Base-by-base conservation (phyloP, 2,329 filamentous ascomycete genomes). In the Pezicula neosporulosa region DNA sequence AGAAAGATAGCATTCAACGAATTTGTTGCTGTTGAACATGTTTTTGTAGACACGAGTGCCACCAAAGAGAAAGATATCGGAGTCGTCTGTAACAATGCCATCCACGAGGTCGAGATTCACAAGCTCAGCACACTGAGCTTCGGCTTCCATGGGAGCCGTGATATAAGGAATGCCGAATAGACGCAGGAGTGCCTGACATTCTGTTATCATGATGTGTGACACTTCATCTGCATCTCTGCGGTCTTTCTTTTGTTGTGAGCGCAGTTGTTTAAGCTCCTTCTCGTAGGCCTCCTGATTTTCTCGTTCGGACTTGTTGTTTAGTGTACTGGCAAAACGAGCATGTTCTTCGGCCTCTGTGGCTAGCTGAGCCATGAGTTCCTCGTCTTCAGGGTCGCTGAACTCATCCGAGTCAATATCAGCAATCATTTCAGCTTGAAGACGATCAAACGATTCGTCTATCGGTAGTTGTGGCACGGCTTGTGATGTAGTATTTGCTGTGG, bases 21-120 rank as follows among this genome's bases (percentile, higher is more conserved):
- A 96, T 67, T 99, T 99, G 69, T 94, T 94, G 62, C 90, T 87
- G 70, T 97, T 99, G 77, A 99, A 99, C 91, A 99, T 96, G 74
- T 99, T 99, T 70, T 99, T 99, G 77, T 99, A 99, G 19, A 99
- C 88, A 16, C 93, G 81, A 0, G 91, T 99, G 36, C 94, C 95
- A 16, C 94, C 95, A 68, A 99, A 99, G 1, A 99, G 80, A 64
- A 99, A 99, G 1, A 87, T 95, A 74, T 99, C 94, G 3, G 89
- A 95, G 67, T 99, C 94, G 63, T 99, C 94, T 0, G 95, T 99
- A 28, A 99, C 92, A 55, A 99, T 96, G 12, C 95, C 94, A 66
- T 99, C 95, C 8, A 99, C 95, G 0, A 97, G 82, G 0, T 90
- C 90, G 0, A 97, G 76, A 0, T 73, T 74, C 1, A 99, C 92